Conservation (phyloP, 2,329 filamentous ascomycete species). For the Nothophoma quercina region DNA sequence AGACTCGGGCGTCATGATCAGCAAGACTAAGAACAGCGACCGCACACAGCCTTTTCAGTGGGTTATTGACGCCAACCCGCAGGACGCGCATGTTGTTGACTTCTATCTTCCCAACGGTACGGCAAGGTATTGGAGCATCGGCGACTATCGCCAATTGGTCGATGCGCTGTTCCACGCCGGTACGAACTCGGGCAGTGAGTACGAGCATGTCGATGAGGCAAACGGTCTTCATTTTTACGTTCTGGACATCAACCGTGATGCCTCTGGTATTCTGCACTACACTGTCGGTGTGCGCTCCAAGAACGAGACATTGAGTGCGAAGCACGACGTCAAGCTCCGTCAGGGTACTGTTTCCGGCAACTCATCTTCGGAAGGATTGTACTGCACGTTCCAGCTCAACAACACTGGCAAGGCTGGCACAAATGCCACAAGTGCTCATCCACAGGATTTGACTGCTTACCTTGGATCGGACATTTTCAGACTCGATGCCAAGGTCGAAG, state of each 20-base stretch:
- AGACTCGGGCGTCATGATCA: slow-evolving; percentile 62
- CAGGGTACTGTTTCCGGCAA: slow-evolving; percentile 43
- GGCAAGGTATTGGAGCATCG: slow-evolving; percentile 57
- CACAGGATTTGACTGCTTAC: slow-evolving; percentile 51
- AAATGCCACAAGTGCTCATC: slow-evolving; percentile 30
- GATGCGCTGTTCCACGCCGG: slow-evolving; percentile 65
- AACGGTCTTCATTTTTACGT: slow-evolving; percentile 62
- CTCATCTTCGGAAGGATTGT: slow-evolving; percentile 47
- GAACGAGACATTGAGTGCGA: slow-evolving; percentile 44
- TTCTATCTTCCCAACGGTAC: slow-evolving; percentile 60
- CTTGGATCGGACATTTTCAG: slow-evolving; percentile 58
- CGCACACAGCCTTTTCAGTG: slow-evolving; percentile 59
- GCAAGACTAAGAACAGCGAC: slow-evolving; percentile 60
- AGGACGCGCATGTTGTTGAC: slow-evolving; percentile 61
- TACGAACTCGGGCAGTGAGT: slow-evolving; percentile 60
- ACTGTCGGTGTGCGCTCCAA: slow-evolving; percentile 58
- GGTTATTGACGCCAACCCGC: slow-evolving; percentile 63
- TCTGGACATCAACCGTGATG: slow-evolving; percentile 53
- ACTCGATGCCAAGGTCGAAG: slow-evolving; percentile 54
- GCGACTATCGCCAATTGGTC: slow-evolving; percentile 62
- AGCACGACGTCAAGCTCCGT: slow-evolving; percentile 49
- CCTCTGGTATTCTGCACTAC: slow-evolving; percentile 57
- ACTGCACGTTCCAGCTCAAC: slow-evolving; percentile 57
- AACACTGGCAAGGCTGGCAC: slow-evolving; percentile 52
- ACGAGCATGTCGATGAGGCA: slow-evolving; percentile 57